Conservation (phyloP, 306 rosid genomes). For the Cicer pinnatifidum region DNA sequence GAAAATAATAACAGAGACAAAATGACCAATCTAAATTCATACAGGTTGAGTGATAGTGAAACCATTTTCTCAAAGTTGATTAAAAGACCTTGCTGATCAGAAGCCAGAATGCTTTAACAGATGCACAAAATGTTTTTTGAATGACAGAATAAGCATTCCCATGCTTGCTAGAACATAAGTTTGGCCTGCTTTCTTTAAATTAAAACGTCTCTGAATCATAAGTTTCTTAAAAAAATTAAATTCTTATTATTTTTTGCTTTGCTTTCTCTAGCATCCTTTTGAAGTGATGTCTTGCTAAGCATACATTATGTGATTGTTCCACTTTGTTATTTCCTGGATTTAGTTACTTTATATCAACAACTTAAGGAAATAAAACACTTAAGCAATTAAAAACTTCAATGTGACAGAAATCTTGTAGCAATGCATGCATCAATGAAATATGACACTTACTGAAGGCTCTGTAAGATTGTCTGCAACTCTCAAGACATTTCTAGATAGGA, state of each 20-base stretch:
- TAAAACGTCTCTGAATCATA: slow-evolving; percentile 1
- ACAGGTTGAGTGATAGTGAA: neutral
- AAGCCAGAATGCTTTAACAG: slow-evolving; percentile 7
- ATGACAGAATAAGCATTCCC: slow-evolving; percentile 22
- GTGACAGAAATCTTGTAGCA: slow-evolving; percentile 24
- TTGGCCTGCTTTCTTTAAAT: slow-evolving; percentile 13
- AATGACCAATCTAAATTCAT: neutral
- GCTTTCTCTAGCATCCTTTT: slow-evolving; percentile 17
- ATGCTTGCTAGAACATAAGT: neutral
- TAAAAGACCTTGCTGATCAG: slow-evolving; percentile 7
- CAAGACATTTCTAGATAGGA: slow-evolving; percentile 2
- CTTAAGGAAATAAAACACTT: slow-evolving; percentile 20
- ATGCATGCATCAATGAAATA: neutral
- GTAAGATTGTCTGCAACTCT: neutral
- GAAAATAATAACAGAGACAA: slow-evolving; percentile 5
- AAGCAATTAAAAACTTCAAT: slow-evolving; percentile 25
- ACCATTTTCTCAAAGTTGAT: neutral
- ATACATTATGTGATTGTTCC: neutral
- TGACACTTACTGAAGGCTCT: slow-evolving; percentile 21
- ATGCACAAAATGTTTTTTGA: neutral
- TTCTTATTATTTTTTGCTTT: slow-evolving; percentile 18
- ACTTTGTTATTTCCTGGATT: slow-evolving; percentile 23
- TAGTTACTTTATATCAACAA: slow-evolving; percentile 11
- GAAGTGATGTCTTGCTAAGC: slow-evolving; percentile 25
- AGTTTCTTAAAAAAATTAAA: neutral